A percentile compares a stretch with the other conserved stretches of the same genome.
phyloP scores from a whole-genome alignment of 768 basidiomycete genomes.

The Lactarius indigo region DNA sequence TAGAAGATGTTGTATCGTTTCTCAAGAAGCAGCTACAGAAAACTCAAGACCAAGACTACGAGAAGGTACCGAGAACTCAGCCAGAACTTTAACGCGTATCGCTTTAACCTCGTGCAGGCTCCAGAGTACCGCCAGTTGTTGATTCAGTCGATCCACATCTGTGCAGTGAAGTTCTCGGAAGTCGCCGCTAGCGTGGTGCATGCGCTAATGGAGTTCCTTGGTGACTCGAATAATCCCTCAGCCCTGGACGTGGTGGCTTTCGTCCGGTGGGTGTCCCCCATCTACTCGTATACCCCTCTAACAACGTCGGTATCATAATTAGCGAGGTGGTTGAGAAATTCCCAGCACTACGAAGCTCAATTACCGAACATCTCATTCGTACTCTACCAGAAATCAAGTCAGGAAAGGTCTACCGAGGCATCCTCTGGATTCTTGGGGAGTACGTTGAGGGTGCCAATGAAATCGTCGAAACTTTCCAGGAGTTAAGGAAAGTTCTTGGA shows the following conservation, averaged over 20 bases:
- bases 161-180: conserved; percentile 94
- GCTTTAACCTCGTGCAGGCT: conserved; percentile 46
- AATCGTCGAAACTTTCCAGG: conserved; percentile 69
- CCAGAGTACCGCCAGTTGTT: conserved; percentile 94
- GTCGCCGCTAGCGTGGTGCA: conserved; percentile 95
- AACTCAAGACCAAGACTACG: conserved; percentile 88
- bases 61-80: conserved; percentile 58
- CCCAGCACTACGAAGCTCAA: conserved; percentile 75
- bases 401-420: conserved; percentile 93
- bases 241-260: conserved; percentile 93
- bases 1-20: conserved; percentile 94
- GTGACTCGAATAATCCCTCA: conserved; percentile 91
- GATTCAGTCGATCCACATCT: conserved; percentile 96
- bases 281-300: neutral
- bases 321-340: conserved; percentile 98
- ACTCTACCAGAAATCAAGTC: conserved; percentile 88
- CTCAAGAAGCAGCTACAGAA: conserved; percentile 96
- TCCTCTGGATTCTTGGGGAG: conserved; percentile 98
- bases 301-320: neutral
- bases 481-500: conserved; percentile 82
- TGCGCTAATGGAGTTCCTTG: conserved; percentile 89
- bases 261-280: conserved; percentile 43
- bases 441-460: conserved; percentile 70
- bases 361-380: conserved; percentile 79
- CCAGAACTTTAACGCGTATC: neutral